These are phyloP conservation scores for Waltiozyma sp. DNA, from an alignment of 1,139 yeast species.

Conservation along the genomic window DNA sequence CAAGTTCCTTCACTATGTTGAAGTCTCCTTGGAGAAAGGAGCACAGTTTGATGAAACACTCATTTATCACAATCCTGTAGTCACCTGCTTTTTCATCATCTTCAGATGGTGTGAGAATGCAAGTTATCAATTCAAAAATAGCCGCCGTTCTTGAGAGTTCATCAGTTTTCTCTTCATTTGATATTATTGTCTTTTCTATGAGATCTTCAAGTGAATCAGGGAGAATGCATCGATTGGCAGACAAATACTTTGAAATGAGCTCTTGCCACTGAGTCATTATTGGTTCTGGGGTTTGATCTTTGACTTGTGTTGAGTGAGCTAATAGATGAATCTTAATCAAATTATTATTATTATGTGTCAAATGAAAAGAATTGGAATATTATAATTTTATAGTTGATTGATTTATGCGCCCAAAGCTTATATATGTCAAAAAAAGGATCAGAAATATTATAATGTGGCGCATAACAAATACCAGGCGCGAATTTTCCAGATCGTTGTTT, in stretches of 20 bases:
- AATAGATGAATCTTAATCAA: too few species aligned
- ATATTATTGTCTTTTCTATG: neutral
- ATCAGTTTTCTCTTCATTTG: neutral
- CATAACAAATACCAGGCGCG: neutral
- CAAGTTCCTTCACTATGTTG: neutral
- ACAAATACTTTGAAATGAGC: neutral
- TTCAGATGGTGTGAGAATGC: neutral
- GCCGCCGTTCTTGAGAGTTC: neutral
- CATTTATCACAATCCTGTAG: neutral
- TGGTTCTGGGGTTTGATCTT: too few species aligned
- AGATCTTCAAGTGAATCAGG: neutral
- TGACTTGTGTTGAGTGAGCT: too few species aligned
- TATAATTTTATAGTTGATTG: too few species aligned
- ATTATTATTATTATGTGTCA: too few species aligned
- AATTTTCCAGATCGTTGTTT: neutral
- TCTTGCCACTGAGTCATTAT: neutral
- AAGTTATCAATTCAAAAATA: neutral
- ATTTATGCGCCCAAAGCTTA: too few species aligned
- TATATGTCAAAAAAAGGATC: too few species aligned
- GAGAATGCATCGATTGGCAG: neutral
- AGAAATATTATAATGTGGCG: too few species aligned
- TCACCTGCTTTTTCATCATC: neutral
- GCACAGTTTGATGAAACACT: neutral
- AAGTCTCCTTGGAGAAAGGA: neutral
- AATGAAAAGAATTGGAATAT: too few species aligned